Evolutionary conservation across 2,329 filamentous ascomycete genomes (phyloP), one percentile per base, ranked within the genome.

Genomic region (Raffaelea arxii): DNA sequence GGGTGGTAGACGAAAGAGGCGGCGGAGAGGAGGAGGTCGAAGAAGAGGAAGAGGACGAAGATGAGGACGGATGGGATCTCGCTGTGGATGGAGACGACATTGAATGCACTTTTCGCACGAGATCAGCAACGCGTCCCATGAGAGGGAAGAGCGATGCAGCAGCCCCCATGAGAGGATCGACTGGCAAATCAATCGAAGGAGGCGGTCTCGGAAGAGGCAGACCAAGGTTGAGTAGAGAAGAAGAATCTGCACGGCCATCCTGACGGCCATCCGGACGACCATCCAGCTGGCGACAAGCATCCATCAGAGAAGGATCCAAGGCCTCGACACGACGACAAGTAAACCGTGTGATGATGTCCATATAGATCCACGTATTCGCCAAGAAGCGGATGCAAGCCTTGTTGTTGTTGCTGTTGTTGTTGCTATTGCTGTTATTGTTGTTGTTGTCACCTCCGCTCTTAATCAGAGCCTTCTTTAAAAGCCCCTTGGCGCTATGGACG

Each of bases 321-420:
- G 2, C 12, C 1, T 19, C 21, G 16, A 44, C 27, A 19, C 21
- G 21, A 21, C 25, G 36, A 5, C 46, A 47, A 22, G 46, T 47
- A 18, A 47, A 47, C 19, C 46, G 46, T 2, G 41, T 35, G 27
- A 47, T 47, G 41, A 47, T 37, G 18, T 47, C 46, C 46, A 47
- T 47, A 27, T 47, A 47, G 24, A 47, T 35, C 46, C 46, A 47
- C 4, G 46, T 47, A 41, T 44, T 44, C 14, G 36, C 36, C 14
- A 47, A 37, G 3, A 47, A 37, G 11, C 40, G 32, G 14, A 43
- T 38, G 14, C 35, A 25, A 4, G 14, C 11, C 2, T 16, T 14
- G 9, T 40, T 25, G 18, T 6, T 21, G 7, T 14, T 11, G 38
- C 16, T 14, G 16, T 4, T 16, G 19, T 14, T 30, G 32, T 7